Evolutionary conservation across 768 basidiomycete species (phyloP), one percentile per base, ranked within the genome.

Genomic region (Termitomyces sp.): DNA sequence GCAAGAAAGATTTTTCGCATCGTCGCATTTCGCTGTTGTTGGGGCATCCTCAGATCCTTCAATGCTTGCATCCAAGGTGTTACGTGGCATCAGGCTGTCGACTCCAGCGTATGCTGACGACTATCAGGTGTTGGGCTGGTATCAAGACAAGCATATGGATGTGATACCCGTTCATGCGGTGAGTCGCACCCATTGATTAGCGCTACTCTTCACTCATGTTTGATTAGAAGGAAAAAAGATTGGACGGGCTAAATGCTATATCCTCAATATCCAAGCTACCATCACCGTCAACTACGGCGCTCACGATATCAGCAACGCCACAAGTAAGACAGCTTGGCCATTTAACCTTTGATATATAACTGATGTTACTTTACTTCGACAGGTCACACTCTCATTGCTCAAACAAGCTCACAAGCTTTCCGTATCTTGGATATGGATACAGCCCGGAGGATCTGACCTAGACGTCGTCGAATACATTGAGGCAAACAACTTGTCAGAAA

Each of bases 361-460:
- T 47, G 23, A 56, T 40, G 33, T 36, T 50, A 56, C 35, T 56
- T 16, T 56, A 53, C 22, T 50, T 54, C 20, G 51, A 45, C 51
- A 63, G 56, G 40, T 60, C 54, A 58, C 59, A 55, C 56, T 63
- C 35, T 60, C 56, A 49, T 49, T 63, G 38, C 59, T 61, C 54
- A 56, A 61, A 56, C 60, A 61, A 59, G 60, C 60, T 59, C 57
- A 55, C 25, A 50, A 53, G 44, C 54, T 61, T 31, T 58, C 56
- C 7, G 52, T 61, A 43, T 40, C 52, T 15, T 52, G 57, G 31
- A 59, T 61, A 52, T 61, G 57, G 60, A 56, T 61, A 45, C 60
- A 61, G 52, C 57, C 60, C 12, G 60, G 55, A 3, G 60, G 57
- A 44, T 45, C 55, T 38, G 60, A 61, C 29, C 46, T 54, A 46